A percentile compares a stretch with the other conserved stretches of the same genome.
phyloP scores from a whole-genome alignment of 2,329 filamentous ascomycete species.

The Exophiala xenobiotica region DNA sequence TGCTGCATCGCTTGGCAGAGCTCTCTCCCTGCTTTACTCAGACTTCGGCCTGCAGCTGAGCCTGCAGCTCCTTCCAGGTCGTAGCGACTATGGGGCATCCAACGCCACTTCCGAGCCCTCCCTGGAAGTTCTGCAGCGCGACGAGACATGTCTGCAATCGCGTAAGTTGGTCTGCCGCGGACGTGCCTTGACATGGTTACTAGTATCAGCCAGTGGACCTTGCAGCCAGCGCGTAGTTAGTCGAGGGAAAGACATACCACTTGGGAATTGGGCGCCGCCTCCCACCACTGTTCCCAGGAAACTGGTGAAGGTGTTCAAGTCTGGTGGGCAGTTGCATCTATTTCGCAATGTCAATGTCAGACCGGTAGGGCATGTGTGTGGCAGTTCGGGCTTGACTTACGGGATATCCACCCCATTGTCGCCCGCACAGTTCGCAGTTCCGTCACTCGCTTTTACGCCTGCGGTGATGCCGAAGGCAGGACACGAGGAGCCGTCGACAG shows the following conservation, averaged over 20 bases:
- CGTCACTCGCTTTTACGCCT: constrained; percentile 21
- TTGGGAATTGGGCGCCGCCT: constrained; percentile 17
- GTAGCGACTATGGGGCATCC: constrained; percentile 26
- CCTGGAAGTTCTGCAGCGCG: constrained; percentile 26
- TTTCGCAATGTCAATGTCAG: constrained; percentile 2
- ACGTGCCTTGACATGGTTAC: constrained; percentile 14
- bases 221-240: neutral
- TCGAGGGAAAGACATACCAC: constrained; percentile 9
- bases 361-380: neutral
- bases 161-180: constrained; percentile 22
- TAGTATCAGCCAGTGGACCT: neutral
- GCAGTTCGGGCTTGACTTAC: constrained; percentile 5
- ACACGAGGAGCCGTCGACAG: constrained; percentile 18
- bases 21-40: neutral
- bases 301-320: constrained; percentile 15
- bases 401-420: constrained; percentile 19
- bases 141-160: constrained; percentile 24
- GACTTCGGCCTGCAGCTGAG: constrained; percentile 21
- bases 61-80: constrained; percentile 21
- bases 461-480: constrained; percentile 24
- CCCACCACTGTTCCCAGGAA: constrained; percentile 15
- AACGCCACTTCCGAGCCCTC: constrained; percentile 24
- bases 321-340: constrained; percentile 26
- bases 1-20: neutral
- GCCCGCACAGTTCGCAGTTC: constrained; percentile 26